Conservation (phyloP, 495 filamentous ascomycete genomes). For the Penicillium angulare region DNA sequence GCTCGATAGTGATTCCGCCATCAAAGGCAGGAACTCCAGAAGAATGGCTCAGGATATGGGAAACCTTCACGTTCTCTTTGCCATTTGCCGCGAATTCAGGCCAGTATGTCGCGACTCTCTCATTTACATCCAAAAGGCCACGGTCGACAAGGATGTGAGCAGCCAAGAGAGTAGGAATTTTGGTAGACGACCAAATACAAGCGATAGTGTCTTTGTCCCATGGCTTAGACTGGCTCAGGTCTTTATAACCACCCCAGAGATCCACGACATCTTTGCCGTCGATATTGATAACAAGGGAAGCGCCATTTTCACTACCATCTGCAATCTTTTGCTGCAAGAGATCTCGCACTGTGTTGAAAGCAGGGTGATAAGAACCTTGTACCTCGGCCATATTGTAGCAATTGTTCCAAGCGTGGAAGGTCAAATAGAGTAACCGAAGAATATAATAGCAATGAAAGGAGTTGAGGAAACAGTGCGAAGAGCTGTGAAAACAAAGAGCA, state of each 20-base stretch:
- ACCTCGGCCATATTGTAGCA: constrained; percentile 37
- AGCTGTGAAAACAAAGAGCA: no score
- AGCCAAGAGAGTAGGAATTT: constrained; percentile 36
- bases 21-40: no score
- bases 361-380: constrained; percentile 35
- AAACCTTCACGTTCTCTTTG: constrained; percentile 37
- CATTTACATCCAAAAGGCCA: constrained; percentile 34
- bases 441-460: no score
- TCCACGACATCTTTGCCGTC: constrained; percentile 42
- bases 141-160: constrained; percentile 37
- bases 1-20: no score
- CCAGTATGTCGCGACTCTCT: constrained; percentile 42
- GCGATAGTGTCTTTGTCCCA: constrained; percentile 43
- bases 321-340: constrained; percentile 27
- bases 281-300: constrained; percentile 40
- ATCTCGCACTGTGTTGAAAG: constrained; percentile 31
- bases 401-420: no score
- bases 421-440: no score
- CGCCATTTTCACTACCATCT: constrained; percentile 39
- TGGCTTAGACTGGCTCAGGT: constrained; percentile 20
- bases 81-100: constrained; percentile 43
- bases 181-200: constrained; percentile 39
- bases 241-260: constrained; percentile 44
- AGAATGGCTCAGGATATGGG: constrained; percentile 43
- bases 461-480: no score